Evolutionary conservation across 768 basidiomycete species (phyloP).

Genomic region (Kwoniella pini): DNA sequence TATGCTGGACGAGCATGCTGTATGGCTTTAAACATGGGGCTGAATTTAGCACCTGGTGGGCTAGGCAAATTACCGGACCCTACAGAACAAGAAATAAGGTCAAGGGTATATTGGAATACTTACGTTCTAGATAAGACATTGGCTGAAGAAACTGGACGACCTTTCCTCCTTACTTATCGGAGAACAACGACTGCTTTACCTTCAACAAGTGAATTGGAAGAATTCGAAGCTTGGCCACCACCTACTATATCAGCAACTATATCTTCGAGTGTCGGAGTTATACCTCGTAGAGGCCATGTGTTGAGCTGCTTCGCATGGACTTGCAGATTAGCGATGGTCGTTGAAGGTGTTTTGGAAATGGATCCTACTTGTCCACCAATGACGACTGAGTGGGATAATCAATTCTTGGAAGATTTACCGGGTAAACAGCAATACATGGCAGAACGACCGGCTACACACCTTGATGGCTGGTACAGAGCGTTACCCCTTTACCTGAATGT

Average conservation of each 20-base stretch:
- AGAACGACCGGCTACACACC: not conserved
- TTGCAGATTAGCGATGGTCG: constrained; percentile 36
- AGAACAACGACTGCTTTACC: constrained; percentile 36
- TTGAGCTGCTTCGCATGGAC: constrained; percentile 38
- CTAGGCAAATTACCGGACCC: not conserved
- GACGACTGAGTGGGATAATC: constrained; percentile 11
- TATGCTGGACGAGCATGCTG: constrained; percentile 34
- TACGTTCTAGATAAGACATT: constrained; percentile 43
- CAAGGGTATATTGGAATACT: constrained; percentile 42
- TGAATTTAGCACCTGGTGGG: constrained; percentile 27
- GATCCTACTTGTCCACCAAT: constrained; percentile 23
- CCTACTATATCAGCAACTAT: constrained; percentile 21
- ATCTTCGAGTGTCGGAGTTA: constrained; percentile 9
- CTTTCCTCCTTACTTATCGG: constrained; percentile 36
- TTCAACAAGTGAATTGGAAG: constrained; percentile 35
- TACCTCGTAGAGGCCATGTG: constrained; percentile 26
- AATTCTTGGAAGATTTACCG: constrained; percentile 10
- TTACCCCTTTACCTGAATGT: constrained; percentile 24
- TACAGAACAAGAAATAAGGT: constrained; percentile 23
- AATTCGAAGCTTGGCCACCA: constrained; percentile 46
- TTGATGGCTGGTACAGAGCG: constrained; percentile 26
- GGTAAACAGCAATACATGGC: not conserved
- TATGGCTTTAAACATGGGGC: constrained; percentile 39
- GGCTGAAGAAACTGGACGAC: constrained; percentile 47
- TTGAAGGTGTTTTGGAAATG: constrained; percentile 41